Evolutionary conservation across 768 basidiomycete genomes (phyloP).

Genomic region (Trametes cinnabarina): DNA sequence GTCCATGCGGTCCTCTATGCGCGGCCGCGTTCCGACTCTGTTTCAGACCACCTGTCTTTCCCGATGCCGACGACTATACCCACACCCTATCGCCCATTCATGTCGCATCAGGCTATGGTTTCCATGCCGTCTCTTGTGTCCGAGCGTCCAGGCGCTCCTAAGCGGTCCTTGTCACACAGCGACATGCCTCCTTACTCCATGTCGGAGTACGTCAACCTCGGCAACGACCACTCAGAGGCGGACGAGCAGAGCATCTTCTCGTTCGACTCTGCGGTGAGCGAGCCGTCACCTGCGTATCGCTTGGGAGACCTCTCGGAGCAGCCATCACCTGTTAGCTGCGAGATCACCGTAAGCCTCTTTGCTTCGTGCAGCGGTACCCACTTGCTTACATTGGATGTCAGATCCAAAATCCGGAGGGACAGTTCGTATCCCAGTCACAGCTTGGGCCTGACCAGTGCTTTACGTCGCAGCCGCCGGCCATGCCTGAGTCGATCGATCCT

Average conservation of each 20-base stretch:
- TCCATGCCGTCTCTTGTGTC: conserved; percentile 9
- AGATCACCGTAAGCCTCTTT: background rate
- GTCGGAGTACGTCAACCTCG: conserved; percentile 11
- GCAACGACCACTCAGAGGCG: conserved; percentile 9
- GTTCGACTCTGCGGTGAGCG: conserved; percentile 2
- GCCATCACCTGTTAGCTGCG: conserved; percentile 1
- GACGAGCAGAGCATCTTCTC: conserved; percentile 17
- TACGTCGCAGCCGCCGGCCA: conserved; percentile 4
- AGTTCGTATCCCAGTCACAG: conserved; percentile 9
- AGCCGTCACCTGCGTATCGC: conserved; percentile 4
- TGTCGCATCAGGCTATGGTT: background rate
- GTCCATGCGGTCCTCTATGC: background rate
- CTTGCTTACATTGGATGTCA: background rate
- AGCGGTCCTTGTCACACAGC: conserved; percentile 7
- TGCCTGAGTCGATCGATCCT: background rate
- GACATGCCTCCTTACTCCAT: conserved; percentile 6
- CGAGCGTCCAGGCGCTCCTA: conserved; percentile 6
- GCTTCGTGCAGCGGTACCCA: background rate
- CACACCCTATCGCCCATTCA: background rate
- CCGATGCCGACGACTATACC: background rate
- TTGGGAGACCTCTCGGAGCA: conserved; percentile 3
- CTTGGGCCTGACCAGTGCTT: background rate
- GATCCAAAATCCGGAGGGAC: conserved; percentile 4
- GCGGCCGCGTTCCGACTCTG: conserved; percentile 1
- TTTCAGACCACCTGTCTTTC: background rate